phyloP scores from a whole-genome alignment of 2,329 filamentous ascomycete genomes.

The Lizonia empirigonia region DNA sequence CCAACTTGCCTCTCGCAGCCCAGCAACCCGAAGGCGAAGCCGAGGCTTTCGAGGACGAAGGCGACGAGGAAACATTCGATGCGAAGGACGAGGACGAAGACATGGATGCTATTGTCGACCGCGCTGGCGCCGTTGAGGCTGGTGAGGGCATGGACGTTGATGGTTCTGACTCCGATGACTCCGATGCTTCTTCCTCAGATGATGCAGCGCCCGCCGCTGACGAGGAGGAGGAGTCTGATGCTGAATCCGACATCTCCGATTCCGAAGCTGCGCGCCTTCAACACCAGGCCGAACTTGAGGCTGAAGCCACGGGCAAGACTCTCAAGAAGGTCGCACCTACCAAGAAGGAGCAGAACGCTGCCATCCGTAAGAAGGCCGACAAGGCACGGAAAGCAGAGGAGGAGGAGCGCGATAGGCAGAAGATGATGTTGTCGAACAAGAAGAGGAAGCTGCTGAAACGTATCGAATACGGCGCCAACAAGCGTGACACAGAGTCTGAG shows the following conservation, averaged over 20 bases:
- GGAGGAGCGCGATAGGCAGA: slow-evolving; percentile 88
- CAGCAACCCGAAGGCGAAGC: slow-evolving; percentile 89
- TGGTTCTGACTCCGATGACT: slow-evolving; percentile 51
- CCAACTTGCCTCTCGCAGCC: slow-evolving; percentile 80
- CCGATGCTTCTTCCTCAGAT: slow-evolving; percentile 53
- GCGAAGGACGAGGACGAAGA: slow-evolving; percentile 47
- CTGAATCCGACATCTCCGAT: slow-evolving; percentile 57
- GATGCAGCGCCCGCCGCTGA: slow-evolving; percentile 42
- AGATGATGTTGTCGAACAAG: slow-evolving; percentile 98
- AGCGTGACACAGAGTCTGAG: slow-evolving; percentile 88
- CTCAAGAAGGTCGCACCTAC: slow-evolving; percentile 46
- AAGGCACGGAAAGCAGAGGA: slow-evolving; percentile 68
- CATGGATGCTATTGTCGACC: slow-evolving; percentile 41
- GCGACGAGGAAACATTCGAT: slow-evolving; percentile 49
- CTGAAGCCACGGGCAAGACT: slow-evolving; percentile 77
- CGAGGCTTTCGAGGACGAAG: slow-evolving; percentile 68
- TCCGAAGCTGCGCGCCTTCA: slow-evolving; percentile 66
- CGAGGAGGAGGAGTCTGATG: slow-evolving; percentile 57
- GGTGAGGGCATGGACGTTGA: slow-evolving; percentile 57
- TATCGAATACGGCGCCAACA: slow-evolving; percentile 94
- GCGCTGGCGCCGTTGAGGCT: slow-evolving; percentile 54
- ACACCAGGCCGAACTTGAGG: slow-evolving; percentile 89
- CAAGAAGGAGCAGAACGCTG: slow-evolving; percentile 66
- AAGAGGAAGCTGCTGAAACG: slow-evolving; percentile 98
- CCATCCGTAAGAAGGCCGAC: slow-evolving; percentile 69